Evolutionary conservation across 2,329 filamentous ascomycete genomes (phyloP).

Genomic region (Coleophoma crateriformis): DNA sequence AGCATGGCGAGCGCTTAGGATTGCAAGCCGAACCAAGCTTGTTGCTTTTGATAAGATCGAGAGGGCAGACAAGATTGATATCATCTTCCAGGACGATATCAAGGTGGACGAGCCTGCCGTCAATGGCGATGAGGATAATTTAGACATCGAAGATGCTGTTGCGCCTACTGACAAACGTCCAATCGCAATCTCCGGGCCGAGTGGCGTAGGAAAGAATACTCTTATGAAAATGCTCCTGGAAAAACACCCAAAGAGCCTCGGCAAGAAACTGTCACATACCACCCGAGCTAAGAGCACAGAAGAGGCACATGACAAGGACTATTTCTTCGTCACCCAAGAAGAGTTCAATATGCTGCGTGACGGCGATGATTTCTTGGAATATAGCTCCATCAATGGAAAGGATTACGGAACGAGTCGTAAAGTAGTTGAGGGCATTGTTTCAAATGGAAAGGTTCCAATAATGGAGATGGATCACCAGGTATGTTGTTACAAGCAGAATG

Average conservation of each 20-base stretch:
- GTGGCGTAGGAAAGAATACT: conserved; percentile 56
- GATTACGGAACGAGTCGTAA: conserved; percentile 53
- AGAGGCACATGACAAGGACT: conserved; percentile 46
- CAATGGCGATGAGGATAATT: conserved; percentile 27
- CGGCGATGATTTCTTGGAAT: conserved; percentile 54
- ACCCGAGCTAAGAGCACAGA: conserved; percentile 43
- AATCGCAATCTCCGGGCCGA: conserved; percentile 64
- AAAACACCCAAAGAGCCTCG: conserved; percentile 61
- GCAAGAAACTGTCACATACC: conserved; percentile 48
- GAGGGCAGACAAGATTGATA: conserved; percentile 64
- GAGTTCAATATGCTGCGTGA: conserved; percentile 54
- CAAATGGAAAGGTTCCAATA: conserved; percentile 54
- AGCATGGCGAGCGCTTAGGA: conserved; percentile 81
- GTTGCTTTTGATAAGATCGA: conserved; percentile 83
- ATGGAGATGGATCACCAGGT: conserved; percentile 49
- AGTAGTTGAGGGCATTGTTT: conserved; percentile 43
- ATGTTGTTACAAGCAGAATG: conserved; percentile 18
- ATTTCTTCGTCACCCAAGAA: conserved; percentile 49
- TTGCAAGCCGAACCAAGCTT: conserved; percentile 70
- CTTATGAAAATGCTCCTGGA: conserved; percentile 59
- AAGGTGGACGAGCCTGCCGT: conserved; percentile 28
- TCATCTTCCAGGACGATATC: conserved; percentile 45
- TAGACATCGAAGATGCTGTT: conserved; percentile 25
- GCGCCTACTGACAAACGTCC: conserved; percentile 44
- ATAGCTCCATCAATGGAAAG: conserved; percentile 40